Evolutionary conservation across 768 basidiomycete species (phyloP).

Genomic region (Royoungia palumana): DNA sequence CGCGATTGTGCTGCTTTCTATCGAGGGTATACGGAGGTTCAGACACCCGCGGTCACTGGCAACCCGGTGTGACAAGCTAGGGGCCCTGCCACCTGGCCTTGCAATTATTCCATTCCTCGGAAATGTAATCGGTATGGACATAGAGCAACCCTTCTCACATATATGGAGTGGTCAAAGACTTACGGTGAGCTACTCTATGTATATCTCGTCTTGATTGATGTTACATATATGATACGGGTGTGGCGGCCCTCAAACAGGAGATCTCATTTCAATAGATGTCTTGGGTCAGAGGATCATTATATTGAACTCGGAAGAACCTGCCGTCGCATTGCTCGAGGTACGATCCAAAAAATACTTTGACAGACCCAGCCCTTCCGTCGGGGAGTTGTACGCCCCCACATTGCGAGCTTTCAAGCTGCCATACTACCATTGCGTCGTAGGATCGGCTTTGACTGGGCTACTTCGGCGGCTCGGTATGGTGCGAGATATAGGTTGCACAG

Average conservation of each 20-base stretch:
- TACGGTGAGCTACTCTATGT: conserved; percentile 10
- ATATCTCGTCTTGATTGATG: background rate
- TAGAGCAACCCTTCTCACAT: conserved; percentile 9
- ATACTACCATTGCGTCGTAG: background rate
- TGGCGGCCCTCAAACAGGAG: background rate
- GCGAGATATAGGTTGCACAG: conserved; percentile 22
- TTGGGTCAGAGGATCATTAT: conserved; percentile 48
- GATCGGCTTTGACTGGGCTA: conserved; percentile 19
- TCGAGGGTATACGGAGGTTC: background rate
- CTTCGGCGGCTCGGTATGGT: conserved; percentile 18
- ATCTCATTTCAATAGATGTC: conserved; percentile 17
- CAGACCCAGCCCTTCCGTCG: conserved; percentile 1
- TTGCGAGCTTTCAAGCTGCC: background rate
- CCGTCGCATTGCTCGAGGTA: conserved; percentile 49
- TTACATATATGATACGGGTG: background rate
- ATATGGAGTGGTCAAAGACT: conserved; percentile 18
- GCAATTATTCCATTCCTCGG: conserved; percentile 12
- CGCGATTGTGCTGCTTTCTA: background rate
- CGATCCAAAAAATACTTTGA: conserved; percentile 50
- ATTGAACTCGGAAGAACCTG: conserved; percentile 45
- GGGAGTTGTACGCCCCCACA: conserved; percentile 5
- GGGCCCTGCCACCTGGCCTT: conserved; percentile 21
- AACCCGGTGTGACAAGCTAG: background rate
- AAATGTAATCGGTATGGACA: conserved; percentile 11
- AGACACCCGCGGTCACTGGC: background rate